Conservation (phyloP, 2,329 filamentous ascomycete species). For the Diplodia scrobiculata region DNA sequence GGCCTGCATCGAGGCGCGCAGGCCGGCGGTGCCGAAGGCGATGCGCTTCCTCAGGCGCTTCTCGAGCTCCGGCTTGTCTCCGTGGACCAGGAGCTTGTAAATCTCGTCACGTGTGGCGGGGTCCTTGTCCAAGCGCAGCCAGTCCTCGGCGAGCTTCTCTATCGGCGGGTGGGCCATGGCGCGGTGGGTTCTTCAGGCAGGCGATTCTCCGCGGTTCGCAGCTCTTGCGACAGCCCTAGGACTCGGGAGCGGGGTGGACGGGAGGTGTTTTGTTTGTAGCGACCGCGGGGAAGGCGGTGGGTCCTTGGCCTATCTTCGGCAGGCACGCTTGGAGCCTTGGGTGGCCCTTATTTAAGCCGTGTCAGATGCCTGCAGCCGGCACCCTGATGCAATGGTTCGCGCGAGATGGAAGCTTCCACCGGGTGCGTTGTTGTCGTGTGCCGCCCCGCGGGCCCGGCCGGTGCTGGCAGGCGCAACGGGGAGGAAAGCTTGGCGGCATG, state of each 20-base stretch:
- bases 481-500: background rate
- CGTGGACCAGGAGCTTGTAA: slow-evolving; percentile 51
- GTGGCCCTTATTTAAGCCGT: background rate
- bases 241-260: background rate
- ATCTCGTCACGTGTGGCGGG: slow-evolving; percentile 58
- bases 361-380: background rate
- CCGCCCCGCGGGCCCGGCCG: background rate
- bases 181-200: too few species aligned
- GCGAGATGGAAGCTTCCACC: slow-evolving; percentile 5
- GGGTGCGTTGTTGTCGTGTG: background rate
- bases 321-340: slow-evolving; percentile 6
- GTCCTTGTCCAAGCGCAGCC: slow-evolving; percentile 62
- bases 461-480: background rate
- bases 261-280: background rate
- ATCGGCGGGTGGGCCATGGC: slow-evolving; percentile 40
- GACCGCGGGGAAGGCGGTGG: slow-evolving; percentile 16
- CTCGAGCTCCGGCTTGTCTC: slow-evolving; percentile 54
- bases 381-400: background rate
- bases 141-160: slow-evolving; percentile 54
- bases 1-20: slow-evolving; percentile 66
- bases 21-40: slow-evolving; percentile 64
- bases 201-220: background rate
- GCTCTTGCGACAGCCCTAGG: background rate
- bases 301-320: slow-evolving; percentile 15
- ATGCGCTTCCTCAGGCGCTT: slow-evolving; percentile 58